These are phyloP conservation scores for Aaosphaeria pasadenensis DNA, from an alignment of 2,329 filamentous ascomycete species.

Conservation along the genomic window DNA sequence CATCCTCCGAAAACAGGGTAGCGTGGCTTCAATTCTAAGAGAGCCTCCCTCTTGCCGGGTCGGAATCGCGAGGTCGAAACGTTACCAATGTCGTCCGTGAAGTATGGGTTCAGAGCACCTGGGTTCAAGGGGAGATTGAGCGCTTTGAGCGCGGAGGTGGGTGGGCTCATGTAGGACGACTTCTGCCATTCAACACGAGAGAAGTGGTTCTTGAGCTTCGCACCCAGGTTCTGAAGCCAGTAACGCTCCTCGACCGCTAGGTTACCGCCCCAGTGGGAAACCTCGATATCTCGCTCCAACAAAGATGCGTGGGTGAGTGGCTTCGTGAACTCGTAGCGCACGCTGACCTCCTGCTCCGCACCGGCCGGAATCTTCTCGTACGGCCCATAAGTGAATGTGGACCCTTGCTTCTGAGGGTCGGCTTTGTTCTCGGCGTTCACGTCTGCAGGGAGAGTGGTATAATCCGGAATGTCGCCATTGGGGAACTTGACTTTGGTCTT, in stretches of 20 bases:
- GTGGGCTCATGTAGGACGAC: conserved; percentile 67
- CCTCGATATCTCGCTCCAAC: conserved; percentile 87
- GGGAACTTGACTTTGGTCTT: conserved; percentile 96
- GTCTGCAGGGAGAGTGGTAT: conserved; percentile 66
- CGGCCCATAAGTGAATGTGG: conserved; percentile 84
- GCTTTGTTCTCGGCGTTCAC: conserved; percentile 58
- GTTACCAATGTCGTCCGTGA: conserved; percentile 93
- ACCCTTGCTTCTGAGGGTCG: conserved; percentile 78
- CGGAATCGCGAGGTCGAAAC: conserved; percentile 92
- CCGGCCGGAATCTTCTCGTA: conserved; percentile 82
- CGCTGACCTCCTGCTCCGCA: conserved; percentile 66
- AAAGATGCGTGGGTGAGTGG: conserved; percentile 76
- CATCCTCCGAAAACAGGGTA: conserved; percentile 97
- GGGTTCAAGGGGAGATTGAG: conserved; percentile 75
- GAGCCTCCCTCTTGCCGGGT: conserved; percentile 70
- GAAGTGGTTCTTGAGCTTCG: conserved; percentile 59
- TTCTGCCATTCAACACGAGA: conserved; percentile 49
- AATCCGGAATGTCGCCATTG: conserved; percentile 75
- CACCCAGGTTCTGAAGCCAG: conserved; percentile 81
- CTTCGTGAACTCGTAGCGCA: conserved; percentile 95
- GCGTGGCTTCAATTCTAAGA: conserved; percentile 85
- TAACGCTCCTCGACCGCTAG: conserved; percentile 93
- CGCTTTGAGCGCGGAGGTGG: conserved; percentile 75
- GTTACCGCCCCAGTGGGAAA: conserved; percentile 98
- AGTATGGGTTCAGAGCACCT: conserved; percentile 86